Conservation (phyloP, 164 flowering plant species). For the Umbellularia californica region DNA sequence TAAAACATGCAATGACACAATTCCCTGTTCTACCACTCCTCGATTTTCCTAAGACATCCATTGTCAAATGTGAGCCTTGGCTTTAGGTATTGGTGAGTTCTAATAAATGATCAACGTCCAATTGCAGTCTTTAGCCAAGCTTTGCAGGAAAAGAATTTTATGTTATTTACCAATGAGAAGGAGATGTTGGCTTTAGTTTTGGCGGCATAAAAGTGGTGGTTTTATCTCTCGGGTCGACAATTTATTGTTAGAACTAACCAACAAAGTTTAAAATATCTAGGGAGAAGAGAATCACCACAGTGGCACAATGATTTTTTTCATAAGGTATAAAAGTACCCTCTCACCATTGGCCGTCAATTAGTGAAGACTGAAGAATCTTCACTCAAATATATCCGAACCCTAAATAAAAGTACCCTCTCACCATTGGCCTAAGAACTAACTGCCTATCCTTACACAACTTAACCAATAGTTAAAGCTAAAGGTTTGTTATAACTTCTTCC, state of each 20-base stretch:
- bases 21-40: background rate
- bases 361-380: too few relatives aligned
- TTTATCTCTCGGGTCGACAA: background rate
- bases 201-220: background rate
- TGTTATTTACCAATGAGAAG: background rate
- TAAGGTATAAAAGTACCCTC: too few relatives aligned
- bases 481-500: too few relatives aligned
- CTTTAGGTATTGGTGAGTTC: background rate
- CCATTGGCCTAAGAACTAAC: too few relatives aligned
- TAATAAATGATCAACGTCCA: background rate
- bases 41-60: background rate
- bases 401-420: too few relatives aligned
- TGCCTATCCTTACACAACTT: too few relatives aligned
- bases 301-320: background rate
- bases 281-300: background rate
- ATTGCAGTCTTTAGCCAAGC: background rate
- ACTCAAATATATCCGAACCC: too few relatives aligned
- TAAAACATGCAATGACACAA: background rate
- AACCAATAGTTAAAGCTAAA: too few relatives aligned
- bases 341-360: too few relatives aligned
- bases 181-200: background rate
- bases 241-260: conserved; percentile 3
- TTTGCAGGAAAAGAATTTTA: background rate
- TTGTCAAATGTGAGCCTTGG: background rate
- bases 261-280: background rate